Evolutionary conservation across 2,329 filamentous ascomycete genomes (phyloP).

Genomic region (Dothistroma septosporum): DNA sequence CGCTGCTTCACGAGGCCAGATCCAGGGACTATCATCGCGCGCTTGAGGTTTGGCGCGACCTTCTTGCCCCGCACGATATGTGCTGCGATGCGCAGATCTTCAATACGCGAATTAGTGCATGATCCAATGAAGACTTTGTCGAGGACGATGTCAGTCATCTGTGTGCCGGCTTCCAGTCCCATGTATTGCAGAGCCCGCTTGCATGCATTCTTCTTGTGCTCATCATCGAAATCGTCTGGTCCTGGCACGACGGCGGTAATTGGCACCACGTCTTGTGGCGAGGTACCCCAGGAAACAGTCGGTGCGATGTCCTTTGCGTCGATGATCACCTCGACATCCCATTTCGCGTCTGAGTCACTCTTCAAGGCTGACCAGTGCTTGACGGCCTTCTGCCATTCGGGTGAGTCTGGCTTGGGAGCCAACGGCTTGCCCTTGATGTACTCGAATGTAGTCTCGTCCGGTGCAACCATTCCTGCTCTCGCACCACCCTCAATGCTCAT

Average conservation of each 20-base stretch:
- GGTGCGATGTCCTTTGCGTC: slow-evolving; percentile 90
- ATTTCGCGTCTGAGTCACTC: slow-evolving; percentile 84
- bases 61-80: slow-evolving; percentile 82
- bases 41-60: slow-evolving; percentile 81
- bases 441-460: slow-evolving; percentile 88
- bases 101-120: slow-evolving; percentile 95
- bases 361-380: slow-evolving; percentile 83
- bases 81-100: slow-evolving; percentile 86
- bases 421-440: slow-evolving; percentile 90
- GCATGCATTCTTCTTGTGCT: slow-evolving; percentile 74
- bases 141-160: slow-evolving; percentile 83
- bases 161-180: slow-evolving; percentile 80
- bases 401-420: slow-evolving; percentile 75
- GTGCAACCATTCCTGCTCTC: slow-evolving; percentile 92
- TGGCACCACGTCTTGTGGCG: slow-evolving; percentile 90
- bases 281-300: slow-evolving; percentile 95
- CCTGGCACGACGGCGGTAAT: slow-evolving; percentile 89
- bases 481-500: slow-evolving; percentile 98
- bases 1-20: slow-evolving; percentile 90
- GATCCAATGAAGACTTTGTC: slow-evolving; percentile 99
- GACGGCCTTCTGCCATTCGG: slow-evolving; percentile 84
- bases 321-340: slow-evolving; percentile 83
- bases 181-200: slow-evolving; percentile 89
- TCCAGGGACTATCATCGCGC: slow-evolving; percentile 93
- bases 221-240: slow-evolving; percentile 77